Percentiles rank a stretch among this genome's conserved stretches.
Conservation (phyloP, 805 yeast species). For the Suhomyces sp. region DNA sequence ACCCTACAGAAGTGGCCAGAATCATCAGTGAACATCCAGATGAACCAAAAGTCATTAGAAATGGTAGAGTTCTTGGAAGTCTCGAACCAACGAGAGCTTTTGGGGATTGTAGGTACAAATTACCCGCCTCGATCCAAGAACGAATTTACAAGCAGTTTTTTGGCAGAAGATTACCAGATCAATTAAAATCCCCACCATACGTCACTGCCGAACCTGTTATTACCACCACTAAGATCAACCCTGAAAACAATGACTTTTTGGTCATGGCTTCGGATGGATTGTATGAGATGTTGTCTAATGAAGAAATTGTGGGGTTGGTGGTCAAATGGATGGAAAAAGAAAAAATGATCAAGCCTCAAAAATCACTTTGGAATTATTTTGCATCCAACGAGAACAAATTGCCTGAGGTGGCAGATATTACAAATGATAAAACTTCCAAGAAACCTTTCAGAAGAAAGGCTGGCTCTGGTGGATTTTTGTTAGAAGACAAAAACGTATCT, state of each 20-base stretch:
- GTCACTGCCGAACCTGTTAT: conserved; percentile 96
- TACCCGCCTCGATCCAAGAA: conserved; percentile 76
- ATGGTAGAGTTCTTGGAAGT: conserved; percentile 90
- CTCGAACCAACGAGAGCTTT: conserved; percentile 95
- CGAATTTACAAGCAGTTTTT: conserved; percentile 72
- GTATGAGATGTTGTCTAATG: conserved; percentile 87
- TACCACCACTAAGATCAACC: conserved; percentile 73
- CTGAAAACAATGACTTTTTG: conserved; percentile 75
- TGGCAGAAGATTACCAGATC: conserved; percentile 73
- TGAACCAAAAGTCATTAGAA: conserved; percentile 77
- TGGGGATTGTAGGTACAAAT: conserved; percentile 94
- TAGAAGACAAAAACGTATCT: conserved; percentile 85
- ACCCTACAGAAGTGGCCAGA: conserved; percentile 80
- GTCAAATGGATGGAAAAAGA: conserved; percentile 89
- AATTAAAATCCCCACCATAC: conserved; percentile 87
- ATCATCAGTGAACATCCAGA: conserved; percentile 87
- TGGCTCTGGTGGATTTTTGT: conserved; percentile 44
- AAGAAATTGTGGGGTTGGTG: conserved; percentile 88
- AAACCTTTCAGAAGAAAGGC: conserved; percentile 67
- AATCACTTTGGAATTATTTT: conserved; percentile 46
- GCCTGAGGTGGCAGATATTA: conserved; percentile 64
- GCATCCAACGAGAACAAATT: conserved; percentile 47
- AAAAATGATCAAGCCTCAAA: conserved; percentile 54
- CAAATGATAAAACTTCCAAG: conserved; percentile 60
- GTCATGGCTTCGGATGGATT: conserved; percentile 95